Evolutionary conservation across 2,329 filamentous ascomycete species (phyloP).

Genomic region (Trichoderma koningiopsis): DNA sequence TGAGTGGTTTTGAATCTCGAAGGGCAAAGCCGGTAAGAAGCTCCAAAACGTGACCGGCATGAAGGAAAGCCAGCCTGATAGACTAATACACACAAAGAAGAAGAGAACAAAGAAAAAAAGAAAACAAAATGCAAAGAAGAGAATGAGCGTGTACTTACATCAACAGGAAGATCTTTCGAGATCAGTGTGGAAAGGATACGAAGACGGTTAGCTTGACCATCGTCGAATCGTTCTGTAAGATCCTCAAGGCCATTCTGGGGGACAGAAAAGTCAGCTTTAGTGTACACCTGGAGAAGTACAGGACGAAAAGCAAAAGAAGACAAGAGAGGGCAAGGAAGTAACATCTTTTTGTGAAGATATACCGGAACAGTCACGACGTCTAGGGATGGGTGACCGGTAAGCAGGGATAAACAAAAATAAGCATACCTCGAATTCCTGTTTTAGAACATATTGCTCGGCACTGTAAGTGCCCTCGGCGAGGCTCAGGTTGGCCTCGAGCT

Average conservation of each 20-base stretch:
- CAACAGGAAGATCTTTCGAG: conserved; percentile 48
- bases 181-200: conserved; percentile 50
- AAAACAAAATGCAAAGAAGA: neutral
- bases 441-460: conserved; percentile 39
- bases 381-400: neutral
- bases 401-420: conserved; percentile 28
- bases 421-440: conserved; percentile 45
- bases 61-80: conserved; percentile 25
- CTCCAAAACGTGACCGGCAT: neutral
- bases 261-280: conserved; percentile 25
- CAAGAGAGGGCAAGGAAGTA: neutral
- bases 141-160: conserved; percentile 45
- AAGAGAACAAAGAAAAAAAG: too few species aligned
- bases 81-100: conserved; percentile 9
- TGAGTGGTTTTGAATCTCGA: neutral
- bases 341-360: conserved; percentile 1
- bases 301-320: neutral
- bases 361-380: neutral
- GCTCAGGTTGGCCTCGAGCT: conserved; percentile 40
- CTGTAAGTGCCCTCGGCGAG: conserved; percentile 44
- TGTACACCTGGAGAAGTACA: conserved; percentile 11
- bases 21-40: neutral
- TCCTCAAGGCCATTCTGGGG: conserved; percentile 44
- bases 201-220: conserved; percentile 50
- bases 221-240: conserved; percentile 45